phyloP scores from a whole-genome alignment of 345 rosid species.

The Pelargonium nanum region DNA sequence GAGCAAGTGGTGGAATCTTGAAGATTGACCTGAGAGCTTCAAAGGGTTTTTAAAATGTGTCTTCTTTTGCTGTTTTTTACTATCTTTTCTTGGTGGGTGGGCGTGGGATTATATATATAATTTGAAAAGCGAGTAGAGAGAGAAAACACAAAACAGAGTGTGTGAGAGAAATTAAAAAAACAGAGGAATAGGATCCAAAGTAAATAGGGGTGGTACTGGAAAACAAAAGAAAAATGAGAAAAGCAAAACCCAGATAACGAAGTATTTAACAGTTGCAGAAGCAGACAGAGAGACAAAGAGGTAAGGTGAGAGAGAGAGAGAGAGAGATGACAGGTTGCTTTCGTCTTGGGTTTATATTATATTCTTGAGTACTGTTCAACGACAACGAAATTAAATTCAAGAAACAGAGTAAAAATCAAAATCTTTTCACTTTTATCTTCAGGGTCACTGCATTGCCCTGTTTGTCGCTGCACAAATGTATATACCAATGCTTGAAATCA shows the following conservation, averaged over 20 bases:
- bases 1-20: not conserved
- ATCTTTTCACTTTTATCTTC: slow-evolving; percentile 4
- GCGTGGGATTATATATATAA: slow-evolving; percentile 3
- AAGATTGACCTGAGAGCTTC: slow-evolving; percentile 1
- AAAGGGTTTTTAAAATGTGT: slow-evolving; percentile 2
- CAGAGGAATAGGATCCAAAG: slow-evolving; percentile 14
- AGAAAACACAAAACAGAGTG: not conserved
- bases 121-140: slow-evolving; percentile 4
- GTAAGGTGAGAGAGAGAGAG: slow-evolving; percentile 17
- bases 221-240: slow-evolving; percentile 1
- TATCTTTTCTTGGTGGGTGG: not conserved
- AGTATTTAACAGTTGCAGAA: slow-evolving; percentile 18
- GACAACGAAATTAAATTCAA: not conserved
- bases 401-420: not conserved
- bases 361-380: not conserved
- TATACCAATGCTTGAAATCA: slow-evolving; percentile 4
- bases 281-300: slow-evolving; percentile 29
- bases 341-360: slow-evolving; percentile 13
- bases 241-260: slow-evolving; percentile 23
- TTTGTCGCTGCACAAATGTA: slow-evolving; percentile 16
- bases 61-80: not conserved
- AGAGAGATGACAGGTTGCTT: slow-evolving; percentile 20
- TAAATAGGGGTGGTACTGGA: not conserved
- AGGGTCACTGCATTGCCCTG: slow-evolving; percentile 8
- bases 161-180: not conserved